Percentiles rank a stretch among this genome's conserved stretches.
These are phyloP conservation scores for Umbilicus rupestris DNA, from an alignment of 164 flowering plant genomes.

Conservation along the genomic window DNA sequence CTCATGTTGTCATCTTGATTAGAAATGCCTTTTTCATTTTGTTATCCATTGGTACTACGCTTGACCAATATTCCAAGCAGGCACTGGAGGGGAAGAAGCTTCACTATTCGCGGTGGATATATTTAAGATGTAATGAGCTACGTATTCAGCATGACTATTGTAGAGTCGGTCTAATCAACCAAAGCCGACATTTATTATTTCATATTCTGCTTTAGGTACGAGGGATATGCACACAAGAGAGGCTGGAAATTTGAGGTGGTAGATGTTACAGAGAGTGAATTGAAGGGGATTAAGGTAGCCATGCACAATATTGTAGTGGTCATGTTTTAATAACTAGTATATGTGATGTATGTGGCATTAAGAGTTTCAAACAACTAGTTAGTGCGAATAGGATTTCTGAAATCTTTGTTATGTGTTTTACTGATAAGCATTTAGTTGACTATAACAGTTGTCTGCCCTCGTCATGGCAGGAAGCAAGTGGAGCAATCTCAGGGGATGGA, in stretches of 20 bases:
- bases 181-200: background rate
- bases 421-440: background rate
- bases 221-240: conserved; percentile 63
- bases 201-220: conserved; percentile 47
- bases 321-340: background rate
- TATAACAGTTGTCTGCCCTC: background rate
- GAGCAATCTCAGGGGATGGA: conserved; percentile 71
- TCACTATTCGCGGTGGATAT: conserved; percentile 94
- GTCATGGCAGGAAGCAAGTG: conserved; percentile 76
- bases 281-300: conserved; percentile 14
- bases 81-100: conserved; percentile 99
- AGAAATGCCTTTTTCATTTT: background rate
- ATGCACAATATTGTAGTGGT: no score
- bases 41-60: background rate
- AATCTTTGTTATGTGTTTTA: background rate
- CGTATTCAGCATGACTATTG: background rate
- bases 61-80: conserved; percentile 26
- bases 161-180: background rate
- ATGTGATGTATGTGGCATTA: background rate
- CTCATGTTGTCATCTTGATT: background rate
- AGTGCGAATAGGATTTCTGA: background rate
- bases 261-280: conserved; percentile 38
- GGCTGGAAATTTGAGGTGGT: conserved; percentile 95
- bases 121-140: conserved; percentile 62
- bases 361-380: background rate